Conservation (phyloP, 345 rosid genomes). For the Salix koriyanagi region DNA sequence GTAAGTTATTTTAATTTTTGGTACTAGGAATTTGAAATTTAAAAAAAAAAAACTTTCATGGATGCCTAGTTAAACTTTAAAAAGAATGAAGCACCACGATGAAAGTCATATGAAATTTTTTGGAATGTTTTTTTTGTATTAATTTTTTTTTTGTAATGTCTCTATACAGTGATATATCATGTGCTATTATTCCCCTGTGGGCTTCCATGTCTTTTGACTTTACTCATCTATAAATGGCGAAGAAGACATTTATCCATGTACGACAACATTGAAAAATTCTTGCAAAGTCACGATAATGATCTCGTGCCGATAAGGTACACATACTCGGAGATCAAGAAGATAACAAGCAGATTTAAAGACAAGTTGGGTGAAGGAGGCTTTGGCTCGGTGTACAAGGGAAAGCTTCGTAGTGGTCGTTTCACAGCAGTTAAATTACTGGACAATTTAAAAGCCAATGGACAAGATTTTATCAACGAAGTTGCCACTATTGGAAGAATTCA, state of each 20-base stretch:
- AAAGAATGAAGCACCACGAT: too few species aligned
- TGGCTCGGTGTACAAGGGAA: background rate
- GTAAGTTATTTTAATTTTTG: too few species aligned
- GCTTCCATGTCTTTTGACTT: too few species aligned
- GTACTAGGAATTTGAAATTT: background rate
- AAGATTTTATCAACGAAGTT: background rate
- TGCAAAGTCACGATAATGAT: background rate
- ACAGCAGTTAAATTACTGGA: background rate
- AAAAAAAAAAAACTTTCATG: too few species aligned
- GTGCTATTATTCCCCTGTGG: too few species aligned
- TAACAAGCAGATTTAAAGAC: background rate
- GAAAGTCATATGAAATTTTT: too few species aligned
- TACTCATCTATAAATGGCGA: background rate
- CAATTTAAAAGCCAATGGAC: background rate
- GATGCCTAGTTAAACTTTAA: too few species aligned
- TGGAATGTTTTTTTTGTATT: too few species aligned
- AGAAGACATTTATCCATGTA: background rate
- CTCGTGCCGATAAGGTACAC: background rate
- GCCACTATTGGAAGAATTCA: background rate
- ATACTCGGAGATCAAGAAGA: background rate
- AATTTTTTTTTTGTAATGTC: too few species aligned
- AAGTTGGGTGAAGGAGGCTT: background rate
- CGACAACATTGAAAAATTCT: background rate
- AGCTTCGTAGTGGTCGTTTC: background rate
- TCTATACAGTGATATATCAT: too few species aligned